Percentiles rank a stretch among this genome's conserved stretches.
Conservation (phyloP, 225 moss, liverwort and hornwort species). For the Sphagnum contortum region DNA sequence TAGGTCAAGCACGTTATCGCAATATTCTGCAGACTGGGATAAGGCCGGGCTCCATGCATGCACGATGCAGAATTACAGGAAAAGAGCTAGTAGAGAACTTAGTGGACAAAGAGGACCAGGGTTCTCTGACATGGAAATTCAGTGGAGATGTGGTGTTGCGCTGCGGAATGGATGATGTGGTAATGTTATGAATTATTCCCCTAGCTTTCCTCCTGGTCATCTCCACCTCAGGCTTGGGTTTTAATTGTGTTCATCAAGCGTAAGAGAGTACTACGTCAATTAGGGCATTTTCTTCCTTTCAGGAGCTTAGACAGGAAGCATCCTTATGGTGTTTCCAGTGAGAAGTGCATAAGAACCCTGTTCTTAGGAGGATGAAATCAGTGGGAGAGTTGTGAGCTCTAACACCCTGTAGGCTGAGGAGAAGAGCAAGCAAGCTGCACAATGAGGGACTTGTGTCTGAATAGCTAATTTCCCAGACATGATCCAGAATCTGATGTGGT, state of each 20-base stretch:
- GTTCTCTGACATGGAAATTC: background rate
- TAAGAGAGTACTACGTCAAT: too few relatives aligned
- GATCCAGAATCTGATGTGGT: too few relatives aligned
- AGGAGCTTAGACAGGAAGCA: too few relatives aligned
- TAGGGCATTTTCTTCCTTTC: too few relatives aligned
- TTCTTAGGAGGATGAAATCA: too few relatives aligned
- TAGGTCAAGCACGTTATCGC: constrained; percentile 54
- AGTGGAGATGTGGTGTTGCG: constrained; percentile 31
- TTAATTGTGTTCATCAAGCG: background rate
- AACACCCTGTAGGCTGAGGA: too few relatives aligned
- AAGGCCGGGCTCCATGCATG: constrained; percentile 48
- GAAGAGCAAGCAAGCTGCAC: too few relatives aligned
- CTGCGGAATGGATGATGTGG: constrained; percentile 71
- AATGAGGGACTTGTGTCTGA: too few relatives aligned
- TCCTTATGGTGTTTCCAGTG: too few relatives aligned
- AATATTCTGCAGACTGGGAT: constrained; percentile 61
- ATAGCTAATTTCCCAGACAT: too few relatives aligned
- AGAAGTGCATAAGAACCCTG: too few relatives aligned
- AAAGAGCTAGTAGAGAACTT: constrained; percentile 60
- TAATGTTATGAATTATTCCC: constrained; percentile 12
- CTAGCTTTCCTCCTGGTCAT: background rate
- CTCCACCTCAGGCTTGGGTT: background rate
- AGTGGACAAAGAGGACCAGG: constrained; percentile 22
- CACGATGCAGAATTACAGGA: constrained; percentile 50
- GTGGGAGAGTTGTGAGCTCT: too few relatives aligned